Base-by-base conservation (phyloP, 805 yeast genomes). In the Wickerhamomyces sydowiorum region DNA sequence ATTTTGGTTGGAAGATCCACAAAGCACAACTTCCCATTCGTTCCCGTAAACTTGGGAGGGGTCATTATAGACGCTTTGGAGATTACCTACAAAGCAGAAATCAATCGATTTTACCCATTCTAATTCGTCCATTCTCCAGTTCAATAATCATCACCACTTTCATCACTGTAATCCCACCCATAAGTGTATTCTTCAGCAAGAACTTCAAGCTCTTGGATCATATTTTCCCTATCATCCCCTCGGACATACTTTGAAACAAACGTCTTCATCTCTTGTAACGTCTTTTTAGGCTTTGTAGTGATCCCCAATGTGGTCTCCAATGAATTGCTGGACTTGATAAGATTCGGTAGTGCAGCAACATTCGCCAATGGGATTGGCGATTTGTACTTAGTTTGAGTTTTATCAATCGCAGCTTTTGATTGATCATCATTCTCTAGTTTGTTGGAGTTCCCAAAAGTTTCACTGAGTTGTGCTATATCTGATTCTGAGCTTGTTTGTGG, bases 201-300 rank as follows among this genome's bases (percentile, higher is more conserved):
- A 3, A 59, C 56, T 3, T 68, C 72, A 9, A 80, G 48, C 19
- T 69, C 68, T 34, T 80, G 80, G 12, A 72, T 65, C 38, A 78
- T 52, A 33, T 76, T 82, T 33, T 72, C 78, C 45, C 78, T 63
- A 29, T 77, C 83, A 45, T 77, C 83, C 13, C 57, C 61, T 35
- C 57, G 50, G 14, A 66, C 52, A 24, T 48, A 47, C 35, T 45
- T 62, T 2, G 61, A 52, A 1, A 66, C 62, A 38, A 61, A 50
- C 6, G 53, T 51, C 25, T 52, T 54, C 68, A 54, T 51, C 14
- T 51, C 53, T 20, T 43, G 13, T 5, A 57, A 42, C 1, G 45
- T 17, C 8, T 37, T 28, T 25, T 47, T 48, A 8, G 56, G 42
- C 3, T 39, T 19, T 7, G 52, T 54, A 4, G 62, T 50, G 0